phyloP scores from a whole-genome alignment of 257 asterid genomes.

The Lycium barbarum region DNA sequence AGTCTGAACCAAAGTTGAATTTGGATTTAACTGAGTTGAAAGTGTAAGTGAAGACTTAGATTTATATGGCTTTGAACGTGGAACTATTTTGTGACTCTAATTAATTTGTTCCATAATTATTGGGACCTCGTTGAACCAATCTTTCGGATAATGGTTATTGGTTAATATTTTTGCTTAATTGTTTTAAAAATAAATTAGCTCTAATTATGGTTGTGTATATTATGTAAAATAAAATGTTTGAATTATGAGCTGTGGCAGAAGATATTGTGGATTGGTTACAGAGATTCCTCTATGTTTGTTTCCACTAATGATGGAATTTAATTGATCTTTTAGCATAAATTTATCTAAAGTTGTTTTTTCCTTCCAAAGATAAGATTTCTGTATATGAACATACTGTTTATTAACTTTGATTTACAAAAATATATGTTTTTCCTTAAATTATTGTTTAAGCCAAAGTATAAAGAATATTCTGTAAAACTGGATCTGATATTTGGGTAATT shows the following conservation, averaged over 20 bases:
- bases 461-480: neutral
- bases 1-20: neutral
- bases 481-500: neutral
- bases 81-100: neutral
- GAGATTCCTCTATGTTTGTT: neutral
- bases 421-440: neutral
- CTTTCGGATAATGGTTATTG: neutral
- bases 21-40: neutral
- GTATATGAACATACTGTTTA: too few relatives aligned
- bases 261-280: neutral
- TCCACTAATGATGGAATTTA: neutral
- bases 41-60: neutral
- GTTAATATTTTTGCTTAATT: neutral
- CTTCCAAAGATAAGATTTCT: neutral
- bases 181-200: neutral
- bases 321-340: neutral
- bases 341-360: neutral
- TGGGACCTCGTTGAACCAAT: constrained; percentile 24
- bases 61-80: constrained; percentile 14
- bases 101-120: neutral
- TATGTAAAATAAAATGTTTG: neutral
- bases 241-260: neutral
- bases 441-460: neutral
- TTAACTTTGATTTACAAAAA: too few relatives aligned
- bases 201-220: constrained; percentile 10